A percentile compares a stretch with the other conserved stretches of the same genome.
phyloP scores from a whole-genome alignment of 257 asterid species.

The Agastache rugosa region DNA sequence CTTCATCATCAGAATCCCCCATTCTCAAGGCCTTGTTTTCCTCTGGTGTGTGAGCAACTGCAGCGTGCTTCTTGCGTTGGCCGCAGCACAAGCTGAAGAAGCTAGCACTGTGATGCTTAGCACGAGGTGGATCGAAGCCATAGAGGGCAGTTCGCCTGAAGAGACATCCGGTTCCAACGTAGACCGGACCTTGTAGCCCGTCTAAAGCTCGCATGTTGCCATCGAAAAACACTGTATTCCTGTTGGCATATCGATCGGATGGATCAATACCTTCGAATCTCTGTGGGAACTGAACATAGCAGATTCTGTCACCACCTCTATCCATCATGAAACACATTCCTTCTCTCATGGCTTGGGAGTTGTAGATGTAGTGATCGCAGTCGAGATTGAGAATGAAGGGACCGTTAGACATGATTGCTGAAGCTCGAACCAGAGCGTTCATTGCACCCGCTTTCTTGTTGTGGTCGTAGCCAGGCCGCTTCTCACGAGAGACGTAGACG shows the following conservation, averaged over 20 bases:
- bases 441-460: slow-evolving; percentile 78
- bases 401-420: slow-evolving; percentile 76
- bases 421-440: slow-evolving; percentile 77
- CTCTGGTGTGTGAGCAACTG: slow-evolving; percentile 40
- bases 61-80: slow-evolving; percentile 36
- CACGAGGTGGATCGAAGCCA: slow-evolving; percentile 66
- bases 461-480: slow-evolving; percentile 73
- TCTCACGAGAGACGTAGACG: slow-evolving; percentile 71
- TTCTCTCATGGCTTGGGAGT: slow-evolving; percentile 68
- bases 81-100: slow-evolving; percentile 40
- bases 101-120: slow-evolving; percentile 53
- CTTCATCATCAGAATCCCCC: slow-evolving; percentile 60
- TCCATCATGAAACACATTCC: slow-evolving; percentile 84
- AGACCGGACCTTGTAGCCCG: slow-evolving; percentile 69
- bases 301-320: slow-evolving; percentile 64
- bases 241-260: slow-evolving; percentile 64
- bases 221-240: slow-evolving; percentile 63
- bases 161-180: slow-evolving; percentile 68
- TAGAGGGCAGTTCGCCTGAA: slow-evolving; percentile 59
- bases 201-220: slow-evolving; percentile 73
- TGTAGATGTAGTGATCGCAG: slow-evolving; percentile 68
- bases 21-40: slow-evolving; percentile 55
- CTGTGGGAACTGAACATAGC: slow-evolving; percentile 73
- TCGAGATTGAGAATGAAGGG: slow-evolving; percentile 68
- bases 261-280: slow-evolving; percentile 71